Percentiles rank a stretch among this genome's conserved stretches.
Conservation (phyloP, 2,329 filamentous ascomycete species). For the Malbranchea zuffiana region DNA sequence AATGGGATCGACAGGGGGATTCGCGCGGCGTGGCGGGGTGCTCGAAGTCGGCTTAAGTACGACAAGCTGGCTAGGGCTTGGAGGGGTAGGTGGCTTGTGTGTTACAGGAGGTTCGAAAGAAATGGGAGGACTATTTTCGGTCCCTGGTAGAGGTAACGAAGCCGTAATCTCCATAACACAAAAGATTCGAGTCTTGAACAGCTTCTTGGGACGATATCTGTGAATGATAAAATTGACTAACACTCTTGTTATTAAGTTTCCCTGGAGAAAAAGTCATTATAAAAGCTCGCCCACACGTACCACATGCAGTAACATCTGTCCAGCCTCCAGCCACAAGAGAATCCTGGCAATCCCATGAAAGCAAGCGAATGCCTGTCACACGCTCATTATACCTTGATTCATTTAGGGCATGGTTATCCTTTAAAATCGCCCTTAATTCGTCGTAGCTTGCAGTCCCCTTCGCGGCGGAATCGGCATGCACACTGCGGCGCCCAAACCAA, state of each 20-base stretch:
- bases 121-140: too few species aligned
- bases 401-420: constrained; percentile 30
- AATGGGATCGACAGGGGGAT: too few species aligned
- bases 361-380: too few species aligned
- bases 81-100: too few species aligned
- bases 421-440: constrained; percentile 30
- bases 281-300: neutral
- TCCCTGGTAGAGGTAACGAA: too few species aligned
- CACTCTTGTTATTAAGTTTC: neutral
- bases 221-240: constrained; percentile 6
- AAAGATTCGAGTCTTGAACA: constrained; percentile 3
- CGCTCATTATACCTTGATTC: constrained; percentile 34
- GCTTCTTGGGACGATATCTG: constrained; percentile 6
- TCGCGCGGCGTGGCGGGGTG: neutral
- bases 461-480: constrained; percentile 22
- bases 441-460: constrained; percentile 28
- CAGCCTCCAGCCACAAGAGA: constrained; percentile 4
- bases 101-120: too few species aligned
- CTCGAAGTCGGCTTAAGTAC: too few species aligned
- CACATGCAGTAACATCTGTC: constrained; percentile 6
- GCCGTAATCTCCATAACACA: constrained; percentile 3
- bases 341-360: too few species aligned
- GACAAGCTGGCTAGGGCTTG: too few species aligned
- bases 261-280: neutral
- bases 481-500: constrained; percentile 34